Conservation (phyloP, 2,329 filamentous ascomycete species). For the Alternaria novae-zelandiae region DNA sequence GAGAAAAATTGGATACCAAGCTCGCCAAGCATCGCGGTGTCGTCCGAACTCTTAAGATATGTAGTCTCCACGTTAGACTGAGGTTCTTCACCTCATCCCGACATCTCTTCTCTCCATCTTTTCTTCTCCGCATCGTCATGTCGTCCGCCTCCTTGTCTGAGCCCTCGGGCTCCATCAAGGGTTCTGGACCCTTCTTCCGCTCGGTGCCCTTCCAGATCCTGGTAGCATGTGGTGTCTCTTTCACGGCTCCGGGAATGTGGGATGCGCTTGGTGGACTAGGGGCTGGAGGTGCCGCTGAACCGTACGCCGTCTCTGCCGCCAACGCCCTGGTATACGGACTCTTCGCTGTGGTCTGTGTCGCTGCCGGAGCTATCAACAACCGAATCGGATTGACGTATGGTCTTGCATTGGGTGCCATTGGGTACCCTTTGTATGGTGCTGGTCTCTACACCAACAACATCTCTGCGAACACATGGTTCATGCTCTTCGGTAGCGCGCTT, state of each 20-base stretch:
- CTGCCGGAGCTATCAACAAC: constrained; percentile 48
- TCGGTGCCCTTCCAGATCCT: constrained; percentile 44
- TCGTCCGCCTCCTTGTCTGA: constrained; percentile 14
- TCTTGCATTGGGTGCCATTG: constrained; percentile 52
- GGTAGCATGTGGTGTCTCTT: constrained; percentile 43
- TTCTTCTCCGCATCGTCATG: constrained; percentile 9
- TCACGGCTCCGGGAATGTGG: constrained; percentile 46
- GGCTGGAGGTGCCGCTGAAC: constrained; percentile 43
- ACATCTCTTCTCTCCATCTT: background rate
- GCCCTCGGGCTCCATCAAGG: constrained; percentile 21
- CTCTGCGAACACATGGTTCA: constrained; percentile 49
- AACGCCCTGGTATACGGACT: constrained; percentile 44
- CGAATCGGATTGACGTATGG: constrained; percentile 44
- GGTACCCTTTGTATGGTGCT: constrained; percentile 52
- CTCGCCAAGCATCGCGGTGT: background rate
- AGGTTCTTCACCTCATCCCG: background rate
- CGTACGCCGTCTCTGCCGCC: constrained; percentile 42
- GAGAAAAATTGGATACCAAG: constrained; percentile 16
- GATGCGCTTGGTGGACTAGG: constrained; percentile 43
- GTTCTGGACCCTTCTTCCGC: constrained; percentile 33
- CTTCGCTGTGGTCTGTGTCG: constrained; percentile 40
- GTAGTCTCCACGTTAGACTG: background rate
- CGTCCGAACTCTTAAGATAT: constrained; percentile 7
- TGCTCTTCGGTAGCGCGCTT: constrained; percentile 48
- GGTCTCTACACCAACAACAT: constrained; percentile 51